A percentile compares a stretch with the other conserved stretches of the same genome.
Evolutionary conservation across 2,329 filamentous ascomycete species (phyloP).

Genomic region (Clathrospora elynae): DNA sequence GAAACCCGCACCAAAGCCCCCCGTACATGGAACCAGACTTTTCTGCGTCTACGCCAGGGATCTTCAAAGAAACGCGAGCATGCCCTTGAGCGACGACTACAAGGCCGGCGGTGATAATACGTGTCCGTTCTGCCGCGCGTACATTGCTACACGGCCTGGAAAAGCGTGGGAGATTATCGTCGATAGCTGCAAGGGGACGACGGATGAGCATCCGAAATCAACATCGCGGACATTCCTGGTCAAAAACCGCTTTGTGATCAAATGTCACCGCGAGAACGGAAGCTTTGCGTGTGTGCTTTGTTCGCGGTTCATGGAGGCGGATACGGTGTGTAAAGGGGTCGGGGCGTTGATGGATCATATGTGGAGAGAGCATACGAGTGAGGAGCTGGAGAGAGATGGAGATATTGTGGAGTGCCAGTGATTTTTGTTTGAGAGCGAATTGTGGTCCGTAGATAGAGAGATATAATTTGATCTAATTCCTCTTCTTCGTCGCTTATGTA

Average conservation of each 20-base stretch:
- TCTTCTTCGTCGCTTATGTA: too few relatives aligned
- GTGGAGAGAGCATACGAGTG: conserved; percentile 38
- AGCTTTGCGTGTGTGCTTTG: conserved; percentile 43
- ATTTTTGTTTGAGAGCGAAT: neutral
- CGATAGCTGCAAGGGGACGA: conserved; percentile 13
- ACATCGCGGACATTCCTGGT: conserved; percentile 31
- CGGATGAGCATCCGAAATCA: conserved; percentile 3
- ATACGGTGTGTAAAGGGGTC: conserved; percentile 36
- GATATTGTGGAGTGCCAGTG: conserved; percentile 30
- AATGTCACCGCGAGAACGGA: conserved; percentile 37
- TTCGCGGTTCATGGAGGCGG: conserved; percentile 27
- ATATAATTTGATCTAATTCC: too few relatives aligned
- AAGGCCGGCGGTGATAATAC: conserved; percentile 25
- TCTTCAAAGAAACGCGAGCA: conserved; percentile 28
- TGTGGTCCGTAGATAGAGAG: too few relatives aligned
- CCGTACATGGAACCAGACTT: conserved; percentile 16
- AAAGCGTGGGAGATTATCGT: conserved; percentile 42
- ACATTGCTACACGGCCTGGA: conserved; percentile 25
- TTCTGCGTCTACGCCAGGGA: conserved; percentile 43
- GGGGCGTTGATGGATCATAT: conserved; percentile 41
- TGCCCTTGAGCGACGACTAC: conserved; percentile 35
- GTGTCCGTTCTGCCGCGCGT: conserved; percentile 37
- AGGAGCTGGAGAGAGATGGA: conserved; percentile 35
- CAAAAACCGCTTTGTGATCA: conserved; percentile 39
- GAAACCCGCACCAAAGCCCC: conserved; percentile 2